phyloP scores from a whole-genome alignment of 2,329 filamentous ascomycete genomes.

The Penicillium sp. region DNA sequence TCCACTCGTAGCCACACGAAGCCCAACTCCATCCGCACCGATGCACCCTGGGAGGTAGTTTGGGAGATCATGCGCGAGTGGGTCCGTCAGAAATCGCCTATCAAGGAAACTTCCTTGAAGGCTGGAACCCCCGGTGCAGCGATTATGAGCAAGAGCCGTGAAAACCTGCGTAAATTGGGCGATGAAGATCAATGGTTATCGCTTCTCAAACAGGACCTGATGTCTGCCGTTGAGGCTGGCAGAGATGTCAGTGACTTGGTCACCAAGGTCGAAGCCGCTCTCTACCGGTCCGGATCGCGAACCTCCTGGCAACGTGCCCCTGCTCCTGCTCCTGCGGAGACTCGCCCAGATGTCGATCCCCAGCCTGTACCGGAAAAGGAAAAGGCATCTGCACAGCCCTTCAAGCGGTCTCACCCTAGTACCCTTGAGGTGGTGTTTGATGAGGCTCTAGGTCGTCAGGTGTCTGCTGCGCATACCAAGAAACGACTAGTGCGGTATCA shows the following conservation, averaged over 20 bases:
- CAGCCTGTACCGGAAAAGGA: background rate
- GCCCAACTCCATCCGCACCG: slow-evolving; percentile 85
- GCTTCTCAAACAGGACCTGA: slow-evolving; percentile 37
- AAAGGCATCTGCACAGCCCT: slow-evolving; percentile 7
- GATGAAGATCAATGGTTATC: slow-evolving; percentile 32
- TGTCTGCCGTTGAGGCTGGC: slow-evolving; percentile 33
- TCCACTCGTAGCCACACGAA: slow-evolving; percentile 86
- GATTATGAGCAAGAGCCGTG: slow-evolving; percentile 56
- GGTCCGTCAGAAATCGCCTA: slow-evolving; percentile 73
- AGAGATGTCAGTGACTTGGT: slow-evolving; percentile 39
- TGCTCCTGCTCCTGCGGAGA: background rate
- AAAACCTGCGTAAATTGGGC: slow-evolving; percentile 30
- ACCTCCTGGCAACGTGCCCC: slow-evolving; percentile 13
- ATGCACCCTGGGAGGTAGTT: slow-evolving; percentile 83
- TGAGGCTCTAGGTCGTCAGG: slow-evolving; percentile 70
- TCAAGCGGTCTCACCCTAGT: slow-evolving; percentile 27
- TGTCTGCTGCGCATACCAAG: slow-evolving; percentile 44
- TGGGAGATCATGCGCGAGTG: slow-evolving; percentile 95
- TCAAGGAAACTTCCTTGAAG: slow-evolving; percentile 70
- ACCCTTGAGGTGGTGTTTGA: slow-evolving; percentile 71
- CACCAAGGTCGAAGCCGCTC: slow-evolving; percentile 44
- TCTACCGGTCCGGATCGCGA: slow-evolving; percentile 38
- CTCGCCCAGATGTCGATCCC: background rate
- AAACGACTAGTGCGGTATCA: slow-evolving; percentile 82
- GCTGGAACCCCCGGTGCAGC: slow-evolving; percentile 68